These are phyloP conservation scores for Fraxinus anomala DNA, from an alignment of 257 asterid genomes.

Conservation along the genomic window DNA sequence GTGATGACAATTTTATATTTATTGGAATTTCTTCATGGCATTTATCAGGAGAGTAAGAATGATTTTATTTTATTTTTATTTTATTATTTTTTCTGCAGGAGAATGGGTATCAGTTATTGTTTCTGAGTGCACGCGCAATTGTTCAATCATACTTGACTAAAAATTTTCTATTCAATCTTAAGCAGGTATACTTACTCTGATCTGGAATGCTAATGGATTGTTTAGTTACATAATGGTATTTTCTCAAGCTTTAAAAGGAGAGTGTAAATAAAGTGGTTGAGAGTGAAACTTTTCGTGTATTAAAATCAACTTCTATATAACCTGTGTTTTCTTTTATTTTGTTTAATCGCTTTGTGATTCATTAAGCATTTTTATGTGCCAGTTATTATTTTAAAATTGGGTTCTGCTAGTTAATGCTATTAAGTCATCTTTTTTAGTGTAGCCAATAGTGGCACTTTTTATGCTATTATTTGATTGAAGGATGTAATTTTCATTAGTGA, in stretches of 20 bases:
- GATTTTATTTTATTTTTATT: too few relatives aligned
- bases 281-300: neutral
- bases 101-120: slow-evolving; percentile 95
- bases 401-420: neutral
- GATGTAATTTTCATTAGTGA: slow-evolving; percentile 12
- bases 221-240: neutral
- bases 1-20: neutral
- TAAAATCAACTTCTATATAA: neutral
- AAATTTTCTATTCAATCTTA: slow-evolving; percentile 85
- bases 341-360: neutral
- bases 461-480: neutral
- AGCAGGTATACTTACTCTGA: slow-evolving; percentile 64
- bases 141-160: slow-evolving; percentile 95
- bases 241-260: neutral
- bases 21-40: neutral
- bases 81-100: slow-evolving; percentile 50
- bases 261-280: neutral
- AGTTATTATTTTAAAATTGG: neutral
- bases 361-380: neutral
- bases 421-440: neutral
- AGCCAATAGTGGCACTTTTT: neutral
- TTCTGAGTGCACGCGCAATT: slow-evolving; percentile 97
- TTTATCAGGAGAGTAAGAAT: neutral
- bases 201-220: slow-evolving; percentile 2
- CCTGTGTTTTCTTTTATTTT: neutral